phyloP scores from a whole-genome alignment of 495 filamentous ascomycete genomes.

The Penicillium maclennaniae region DNA sequence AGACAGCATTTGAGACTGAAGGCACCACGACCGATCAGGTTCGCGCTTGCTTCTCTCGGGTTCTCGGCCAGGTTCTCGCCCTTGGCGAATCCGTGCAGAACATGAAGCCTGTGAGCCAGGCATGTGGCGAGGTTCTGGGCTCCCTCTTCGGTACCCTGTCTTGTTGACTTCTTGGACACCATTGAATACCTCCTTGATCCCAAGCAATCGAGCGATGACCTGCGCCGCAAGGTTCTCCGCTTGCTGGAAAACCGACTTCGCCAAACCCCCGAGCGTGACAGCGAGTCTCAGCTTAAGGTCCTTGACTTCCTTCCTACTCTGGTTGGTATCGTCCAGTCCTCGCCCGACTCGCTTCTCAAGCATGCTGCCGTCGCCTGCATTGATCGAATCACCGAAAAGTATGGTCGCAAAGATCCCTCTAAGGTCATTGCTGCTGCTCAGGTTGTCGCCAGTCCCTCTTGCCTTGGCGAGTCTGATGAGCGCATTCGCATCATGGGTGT shows the following conservation, averaged over 20 bases:
- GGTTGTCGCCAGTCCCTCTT: constrained; percentile 70
- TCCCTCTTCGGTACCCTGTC: constrained; percentile 74
- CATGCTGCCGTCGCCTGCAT: constrained; percentile 80
- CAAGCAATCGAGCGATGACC: constrained; percentile 61
- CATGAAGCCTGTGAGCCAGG: constrained; percentile 58
- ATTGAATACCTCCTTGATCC: constrained; percentile 64
- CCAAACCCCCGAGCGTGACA: constrained; percentile 61
- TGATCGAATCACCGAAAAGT: constrained; percentile 84
- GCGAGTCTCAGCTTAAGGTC: constrained; percentile 61
- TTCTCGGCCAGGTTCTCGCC: constrained; percentile 63
- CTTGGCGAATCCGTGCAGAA: constrained; percentile 57
- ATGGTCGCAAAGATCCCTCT: constrained; percentile 78
- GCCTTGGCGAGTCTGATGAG: constrained; percentile 67
- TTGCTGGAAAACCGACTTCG: constrained; percentile 72
- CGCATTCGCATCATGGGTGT: constrained; percentile 74
- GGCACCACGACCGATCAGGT: constrained; percentile 52
- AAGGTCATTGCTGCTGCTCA: constrained; percentile 61
- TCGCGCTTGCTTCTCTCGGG: constrained; percentile 61
- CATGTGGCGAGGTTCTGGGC: constrained; percentile 65
- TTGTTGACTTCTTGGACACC: constrained; percentile 78
- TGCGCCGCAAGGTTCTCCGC: constrained; percentile 75
- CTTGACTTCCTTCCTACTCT: constrained; percentile 76
- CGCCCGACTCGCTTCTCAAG: constrained; percentile 67
- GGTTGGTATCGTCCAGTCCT: constrained; percentile 66
- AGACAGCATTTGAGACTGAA: constrained; percentile 34